These are phyloP conservation scores for Monosporascus sp. DNA, from an alignment of 2,329 filamentous ascomycete genomes.

Conservation along the genomic window DNA sequence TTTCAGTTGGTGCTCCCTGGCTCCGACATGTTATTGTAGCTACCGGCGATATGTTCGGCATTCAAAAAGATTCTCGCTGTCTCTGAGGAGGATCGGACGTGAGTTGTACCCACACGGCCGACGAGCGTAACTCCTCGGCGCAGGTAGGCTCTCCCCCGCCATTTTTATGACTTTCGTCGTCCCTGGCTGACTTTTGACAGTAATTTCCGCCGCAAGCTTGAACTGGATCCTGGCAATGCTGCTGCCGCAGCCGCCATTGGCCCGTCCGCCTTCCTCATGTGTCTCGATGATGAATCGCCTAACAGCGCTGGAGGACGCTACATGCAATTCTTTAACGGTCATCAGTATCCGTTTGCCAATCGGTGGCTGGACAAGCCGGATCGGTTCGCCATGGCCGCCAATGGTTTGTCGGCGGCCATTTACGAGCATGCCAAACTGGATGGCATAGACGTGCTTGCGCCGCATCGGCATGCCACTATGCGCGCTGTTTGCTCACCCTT, in stretches of 20 bases:
- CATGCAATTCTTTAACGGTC: conserved; percentile 9
- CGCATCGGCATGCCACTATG: conserved; percentile 5
- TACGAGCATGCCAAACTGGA: conserved; percentile 15
- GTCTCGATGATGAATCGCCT: conserved; percentile 11
- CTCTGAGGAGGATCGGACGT: background rate
- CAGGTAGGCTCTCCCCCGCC: background rate
- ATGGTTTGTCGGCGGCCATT: conserved; percentile 9
- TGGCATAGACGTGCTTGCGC: conserved; percentile 7
- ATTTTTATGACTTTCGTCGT: background rate
- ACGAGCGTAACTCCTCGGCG: conserved; percentile 12
- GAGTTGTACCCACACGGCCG: conserved; percentile 10
- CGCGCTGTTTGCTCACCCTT: background rate
- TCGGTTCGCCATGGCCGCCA: conserved; percentile 9
- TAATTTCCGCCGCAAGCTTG: conserved; percentile 8
- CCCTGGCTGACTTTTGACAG: background rate
- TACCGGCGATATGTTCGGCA: conserved; percentile 2
- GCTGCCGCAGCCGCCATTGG: conserved; percentile 6
- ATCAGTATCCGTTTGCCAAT: conserved; percentile 4
- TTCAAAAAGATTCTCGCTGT: conserved; percentile 5
- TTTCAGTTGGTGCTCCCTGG: conserved; percentile 7
- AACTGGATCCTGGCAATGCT: conserved; percentile 1
- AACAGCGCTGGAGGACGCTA: conserved; percentile 2
- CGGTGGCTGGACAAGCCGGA: conserved; percentile 13
- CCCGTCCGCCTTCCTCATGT: conserved; percentile 9
- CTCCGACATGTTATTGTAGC: background rate